Percentiles rank a stretch among this genome's conserved stretches.
phyloP scores from a whole-genome alignment of 306 rosid species.

The Rosa multiflora region DNA sequence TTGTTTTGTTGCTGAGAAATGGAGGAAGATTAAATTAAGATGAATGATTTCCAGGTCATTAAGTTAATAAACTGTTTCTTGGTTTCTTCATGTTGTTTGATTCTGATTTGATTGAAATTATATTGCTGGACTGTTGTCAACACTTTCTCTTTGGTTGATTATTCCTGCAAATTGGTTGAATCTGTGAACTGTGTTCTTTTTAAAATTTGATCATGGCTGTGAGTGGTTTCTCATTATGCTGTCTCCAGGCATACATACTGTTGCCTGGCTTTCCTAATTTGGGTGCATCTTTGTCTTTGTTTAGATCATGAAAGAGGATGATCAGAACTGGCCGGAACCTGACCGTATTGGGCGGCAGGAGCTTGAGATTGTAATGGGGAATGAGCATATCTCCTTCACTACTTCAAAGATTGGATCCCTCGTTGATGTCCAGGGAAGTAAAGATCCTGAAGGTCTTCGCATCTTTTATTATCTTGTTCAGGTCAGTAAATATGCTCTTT shows the following conservation, averaged over 20 bases:
- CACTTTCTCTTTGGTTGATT: neutral
- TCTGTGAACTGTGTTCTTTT: neutral
- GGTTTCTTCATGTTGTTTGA: neutral
- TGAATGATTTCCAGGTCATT: neutral
- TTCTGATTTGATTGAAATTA: neutral
- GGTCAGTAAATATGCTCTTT: slow-evolving; percentile 41
- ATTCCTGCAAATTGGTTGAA: neutral
- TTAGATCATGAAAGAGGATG: slow-evolving; percentile 96
- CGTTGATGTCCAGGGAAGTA: slow-evolving; percentile 94
- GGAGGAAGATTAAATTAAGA: neutral
- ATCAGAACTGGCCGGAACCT: slow-evolving; percentile 97
- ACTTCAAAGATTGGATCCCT: slow-evolving; percentile 97
- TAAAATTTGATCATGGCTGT: neutral
- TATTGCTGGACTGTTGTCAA: neutral
- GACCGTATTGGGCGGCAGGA: slow-evolving; percentile 96
- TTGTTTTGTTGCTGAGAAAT: neutral
- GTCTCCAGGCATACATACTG: neutral
- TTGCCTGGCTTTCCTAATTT: slow-evolving; percentile 5
- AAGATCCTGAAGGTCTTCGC: slow-evolving; percentile 99
- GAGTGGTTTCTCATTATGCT: neutral
- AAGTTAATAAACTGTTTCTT: neutral
- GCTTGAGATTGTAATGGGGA: slow-evolving; percentile 98
- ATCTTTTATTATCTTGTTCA: slow-evolving; percentile 97
- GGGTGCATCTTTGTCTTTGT: neutral
- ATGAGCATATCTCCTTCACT: slow-evolving; percentile 94